Percentiles rank a stretch among this genome's conserved stretches.
Evolutionary conservation across 2,329 filamentous ascomycete genomes (phyloP).

Genomic region (Fusarium sacchari): DNA sequence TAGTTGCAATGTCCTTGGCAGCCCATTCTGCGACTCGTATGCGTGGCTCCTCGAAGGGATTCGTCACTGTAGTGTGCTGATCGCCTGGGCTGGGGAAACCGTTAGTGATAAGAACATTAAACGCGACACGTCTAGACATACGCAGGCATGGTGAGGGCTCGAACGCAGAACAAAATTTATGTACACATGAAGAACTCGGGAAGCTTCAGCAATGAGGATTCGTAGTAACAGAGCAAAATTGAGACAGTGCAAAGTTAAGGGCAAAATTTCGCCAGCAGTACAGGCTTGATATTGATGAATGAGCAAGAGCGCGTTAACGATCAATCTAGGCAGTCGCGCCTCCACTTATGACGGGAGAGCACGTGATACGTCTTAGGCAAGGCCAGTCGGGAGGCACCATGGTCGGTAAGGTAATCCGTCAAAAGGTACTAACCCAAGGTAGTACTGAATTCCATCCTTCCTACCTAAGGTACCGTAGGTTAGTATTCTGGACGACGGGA

Average conservation of each 20-base stretch:
- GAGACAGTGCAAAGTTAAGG: not conserved
- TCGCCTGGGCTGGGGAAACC: conserved; percentile 68
- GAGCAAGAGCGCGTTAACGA: conserved; percentile 35
- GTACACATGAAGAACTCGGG: conserved; percentile 38
- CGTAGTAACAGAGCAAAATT: not conserved
- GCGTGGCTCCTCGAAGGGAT: conserved; percentile 82
- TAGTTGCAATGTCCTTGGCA: conserved; percentile 86
- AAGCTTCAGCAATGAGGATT: not conserved
- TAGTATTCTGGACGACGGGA: not conserved
- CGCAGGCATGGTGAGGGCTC: conserved; percentile 55
- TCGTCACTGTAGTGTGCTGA: conserved; percentile 68
- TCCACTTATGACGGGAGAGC: conserved; percentile 44
- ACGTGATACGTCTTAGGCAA: conserved; percentile 37
- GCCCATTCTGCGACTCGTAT: conserved; percentile 82
- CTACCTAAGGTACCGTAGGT: too few species aligned
- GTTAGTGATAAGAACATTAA: conserved; percentile 26
- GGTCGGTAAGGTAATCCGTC: not conserved
- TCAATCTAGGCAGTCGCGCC: conserved; percentile 36
- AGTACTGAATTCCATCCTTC: not conserved
- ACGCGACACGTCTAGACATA: conserved; percentile 45
- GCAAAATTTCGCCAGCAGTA: conserved; percentile 12
- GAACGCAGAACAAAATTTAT: conserved; percentile 24
- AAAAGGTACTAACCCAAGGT: not conserved
- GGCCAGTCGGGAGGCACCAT: not conserved
- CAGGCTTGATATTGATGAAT: conserved; percentile 26